Evolutionary conservation across 1,284 basidiomycete species (phyloP), one percentile per base, ranked within the genome.

Genomic region (Cutaneotrichosporon spelunceum): DNA sequence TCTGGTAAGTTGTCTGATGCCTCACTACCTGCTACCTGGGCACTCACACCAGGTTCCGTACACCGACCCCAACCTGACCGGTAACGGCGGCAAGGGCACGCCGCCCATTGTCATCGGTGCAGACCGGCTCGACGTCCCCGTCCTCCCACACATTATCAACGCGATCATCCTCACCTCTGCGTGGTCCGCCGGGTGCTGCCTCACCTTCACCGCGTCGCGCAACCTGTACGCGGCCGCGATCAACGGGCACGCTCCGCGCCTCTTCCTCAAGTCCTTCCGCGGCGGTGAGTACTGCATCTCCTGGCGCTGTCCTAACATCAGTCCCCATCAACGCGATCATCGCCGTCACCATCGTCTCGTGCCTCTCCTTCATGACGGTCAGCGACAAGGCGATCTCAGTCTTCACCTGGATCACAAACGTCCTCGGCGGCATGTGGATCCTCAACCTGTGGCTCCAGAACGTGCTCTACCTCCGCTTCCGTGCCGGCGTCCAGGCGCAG

Each of bases 401-500:
- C 45, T 89, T 93, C 75, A 73, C 74, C 26, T 91, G 88, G 87
- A 86, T 91, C 67, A 71, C 84, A 36, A 88, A 87, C 78, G 86
- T 90, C 72, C 61, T 60, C 34, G 57, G 62, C 29, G 66, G 71
- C 61, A 27, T 60, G 59, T 36, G 85, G 24, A 74, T 87, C 59
- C 82, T 90, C 79, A 88, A 87, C n/a, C 93, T 90, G 90, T 87
- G 89, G 69, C 87, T 85, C 60, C 92, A 92, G 69, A 81, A 80
- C 39, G 63, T 90, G 44, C 89, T 87, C 4, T 92, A 90, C 72
- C 70, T 89, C 56, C 85, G 88, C 36, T 93, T 93, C 82, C 82
- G 89, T 71, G 73, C 79, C 5, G 91, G 89, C 23, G 71, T 87
- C 73, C 86, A 87, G 69, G 85, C 78, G 1, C 90, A 93, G 72